phyloP scores from a whole-genome alignment of 768 basidiomycete genomes.

The Ephemerocybe angulata region DNA sequence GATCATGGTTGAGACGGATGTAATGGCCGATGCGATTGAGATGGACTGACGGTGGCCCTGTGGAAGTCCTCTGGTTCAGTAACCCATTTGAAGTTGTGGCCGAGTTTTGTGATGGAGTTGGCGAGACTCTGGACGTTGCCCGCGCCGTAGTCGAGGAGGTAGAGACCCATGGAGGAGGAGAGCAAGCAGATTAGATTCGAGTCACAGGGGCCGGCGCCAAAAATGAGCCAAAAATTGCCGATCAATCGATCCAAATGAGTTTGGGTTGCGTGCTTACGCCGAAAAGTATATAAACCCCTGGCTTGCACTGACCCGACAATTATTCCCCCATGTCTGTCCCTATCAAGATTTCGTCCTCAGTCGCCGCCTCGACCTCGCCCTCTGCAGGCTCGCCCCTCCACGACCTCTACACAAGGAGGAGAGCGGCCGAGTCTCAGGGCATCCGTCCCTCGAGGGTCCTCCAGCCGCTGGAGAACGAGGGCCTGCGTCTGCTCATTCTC shows the following conservation, averaged over 20 bases:
- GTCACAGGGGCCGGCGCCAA: slow-evolving; percentile 8
- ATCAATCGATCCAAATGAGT: neutral
- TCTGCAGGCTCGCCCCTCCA: slow-evolving; percentile 35
- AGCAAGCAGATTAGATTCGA: slow-evolving; percentile 12
- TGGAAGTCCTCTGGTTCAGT: slow-evolving; percentile 74
- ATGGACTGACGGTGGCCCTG: slow-evolving; percentile 76
- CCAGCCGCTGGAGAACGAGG: slow-evolving; percentile 79
- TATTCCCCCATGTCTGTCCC: slow-evolving; percentile 42
- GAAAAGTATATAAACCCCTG: slow-evolving; percentile 15
- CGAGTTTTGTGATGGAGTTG: slow-evolving; percentile 82
- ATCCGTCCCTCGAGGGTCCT: slow-evolving; percentile 65
- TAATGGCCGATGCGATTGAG: slow-evolving; percentile 7
- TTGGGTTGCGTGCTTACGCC: slow-evolving; percentile 17
- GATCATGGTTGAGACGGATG: slow-evolving; percentile 8
- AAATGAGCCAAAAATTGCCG: slow-evolving; percentile 9
- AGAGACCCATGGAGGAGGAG: slow-evolving; percentile 47
- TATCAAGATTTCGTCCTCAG: slow-evolving; percentile 40
- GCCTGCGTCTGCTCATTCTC: slow-evolving; percentile 76
- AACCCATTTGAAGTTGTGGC: slow-evolving; percentile 89
- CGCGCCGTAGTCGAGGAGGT: slow-evolving; percentile 94
- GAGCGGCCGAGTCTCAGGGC: slow-evolving; percentile 32
- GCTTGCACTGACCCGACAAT: neutral
- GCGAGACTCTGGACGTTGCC: slow-evolving; percentile 93
- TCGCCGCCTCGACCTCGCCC: slow-evolving; percentile 56
- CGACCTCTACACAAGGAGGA: slow-evolving; percentile 40